Evolutionary conservation across 1,139 yeast species (phyloP), one percentile per base, ranked within the genome.

Genomic region (Lodderomyces oxycetoniae): DNA sequence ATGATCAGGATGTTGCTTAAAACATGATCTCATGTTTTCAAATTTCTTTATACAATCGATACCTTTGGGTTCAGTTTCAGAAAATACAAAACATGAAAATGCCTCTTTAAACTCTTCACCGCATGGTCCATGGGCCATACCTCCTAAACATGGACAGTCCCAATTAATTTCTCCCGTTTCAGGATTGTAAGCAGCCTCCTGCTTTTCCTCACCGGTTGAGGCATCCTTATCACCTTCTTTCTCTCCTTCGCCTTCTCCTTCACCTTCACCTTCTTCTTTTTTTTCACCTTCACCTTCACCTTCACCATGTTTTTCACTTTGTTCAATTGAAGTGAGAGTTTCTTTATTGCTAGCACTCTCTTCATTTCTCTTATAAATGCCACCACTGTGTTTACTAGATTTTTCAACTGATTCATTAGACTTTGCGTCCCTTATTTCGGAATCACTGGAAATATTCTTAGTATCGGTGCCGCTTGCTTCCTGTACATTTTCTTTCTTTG

Each of bases 141-240:
- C 98, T 27, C 98, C 98, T 40, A 93, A 71, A 63, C 99, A 93
- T n/a, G 98, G 96, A 59, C 99, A 93, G 55, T 93, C 98, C 99
- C 99, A 93, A 77, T 93, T 91, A 62, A 93, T 93, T 59, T 91
- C 98, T 26, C 98, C 98, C 5, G 99, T 91, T 51, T 86, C 96
- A 31, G 97, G 97, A 63, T 91, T 79, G 63, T 79, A 91, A 3
- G 98, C 96, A 29, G 87, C 87, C 29, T 60, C 53, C 39, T 61
- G 65, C 28, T 53, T 49, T n/a, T n/a, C n/a, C n/a, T n/a, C n/a
- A n/a, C n/a, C n/a, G n/a, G n/a, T n/a, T n/a, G n/a, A n/a, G n/a
- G n/a, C n/a, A 21, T 29, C 35, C n/a, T 31, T 29, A 12, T 35
- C 36, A 2, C 25, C 36, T 33, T 43, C 52, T 39, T 59, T 68